These are phyloP conservation scores for Rutidosis leptorrhynchoides DNA, from an alignment of 129 eudicot genomes.

Conservation along the genomic window DNA sequence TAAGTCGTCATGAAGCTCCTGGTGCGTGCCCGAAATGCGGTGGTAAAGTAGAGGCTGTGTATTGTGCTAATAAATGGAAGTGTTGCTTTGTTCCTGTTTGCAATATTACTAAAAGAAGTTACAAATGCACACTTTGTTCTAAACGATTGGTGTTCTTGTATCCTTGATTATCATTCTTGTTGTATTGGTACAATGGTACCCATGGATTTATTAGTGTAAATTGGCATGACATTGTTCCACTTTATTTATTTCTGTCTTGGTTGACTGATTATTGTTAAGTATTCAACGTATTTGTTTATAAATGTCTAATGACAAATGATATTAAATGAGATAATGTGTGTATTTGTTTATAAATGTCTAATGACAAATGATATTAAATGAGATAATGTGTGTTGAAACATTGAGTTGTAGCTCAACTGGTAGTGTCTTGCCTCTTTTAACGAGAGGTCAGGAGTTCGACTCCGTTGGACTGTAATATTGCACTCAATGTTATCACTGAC, in stretches of 20 bases:
- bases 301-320: no score
- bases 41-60: constrained; percentile 38
- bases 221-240: neutral
- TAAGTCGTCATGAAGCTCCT: constrained; percentile 33
- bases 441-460: no score
- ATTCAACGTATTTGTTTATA: no score
- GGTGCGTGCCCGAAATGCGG: constrained; percentile 39
- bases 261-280: neutral
- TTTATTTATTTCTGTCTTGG: neutral
- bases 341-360: no score
- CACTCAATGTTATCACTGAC: no score
- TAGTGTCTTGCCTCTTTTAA: no score
- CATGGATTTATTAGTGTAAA: neutral
- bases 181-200: neutral
- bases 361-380: no score
- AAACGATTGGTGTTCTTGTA: constrained; percentile 36
- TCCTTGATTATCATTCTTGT: constrained; percentile 14
- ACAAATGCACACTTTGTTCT: constrained; percentile 27
- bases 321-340: no score
- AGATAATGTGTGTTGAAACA: no score
- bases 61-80: constrained; percentile 31
- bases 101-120: constrained; percentile 31
- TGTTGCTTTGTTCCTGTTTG: constrained; percentile 36
- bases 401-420: no score
- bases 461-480: no score